Conservation (phyloP, 345 rosid species). For the Salix koriyanagi region DNA sequence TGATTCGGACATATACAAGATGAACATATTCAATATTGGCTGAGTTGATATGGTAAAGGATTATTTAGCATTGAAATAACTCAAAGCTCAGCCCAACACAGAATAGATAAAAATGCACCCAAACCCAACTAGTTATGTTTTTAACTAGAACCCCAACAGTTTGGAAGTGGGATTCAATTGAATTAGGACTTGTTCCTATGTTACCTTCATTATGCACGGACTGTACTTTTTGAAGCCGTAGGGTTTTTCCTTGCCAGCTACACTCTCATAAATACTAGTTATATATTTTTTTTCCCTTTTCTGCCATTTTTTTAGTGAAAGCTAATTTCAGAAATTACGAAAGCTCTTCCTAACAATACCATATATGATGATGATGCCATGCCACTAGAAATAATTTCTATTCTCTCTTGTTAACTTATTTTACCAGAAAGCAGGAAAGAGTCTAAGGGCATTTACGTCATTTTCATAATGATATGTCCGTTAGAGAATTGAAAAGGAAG, state of each 20-base stretch:
- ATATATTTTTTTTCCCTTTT: too few relatives aligned
- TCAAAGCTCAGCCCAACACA: background rate
- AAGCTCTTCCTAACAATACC: background rate
- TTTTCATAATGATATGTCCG: constrained; percentile 3
- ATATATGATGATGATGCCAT: too few relatives aligned
- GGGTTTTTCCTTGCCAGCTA: background rate
- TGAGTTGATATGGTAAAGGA: background rate
- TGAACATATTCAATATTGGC: background rate
- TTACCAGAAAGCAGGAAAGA: background rate
- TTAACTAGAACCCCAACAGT: background rate
- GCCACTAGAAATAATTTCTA: background rate
- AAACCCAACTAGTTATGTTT: background rate
- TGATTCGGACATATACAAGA: background rate
- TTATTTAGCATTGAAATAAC: too few relatives aligned
- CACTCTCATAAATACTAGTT: too few relatives aligned
- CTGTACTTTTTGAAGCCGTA: background rate
- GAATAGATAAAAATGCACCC: background rate
- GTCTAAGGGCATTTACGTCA: background rate
- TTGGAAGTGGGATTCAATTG: background rate
- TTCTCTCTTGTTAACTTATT: background rate
- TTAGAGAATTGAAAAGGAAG: background rate
- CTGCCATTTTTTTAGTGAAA: background rate
- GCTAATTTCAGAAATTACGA: background rate
- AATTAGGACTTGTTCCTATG: background rate
- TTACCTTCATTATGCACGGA: background rate